These are phyloP conservation scores for Daldinia decipiens DNA, from an alignment of 495 filamentous ascomycete species.

Conservation along the genomic window DNA sequence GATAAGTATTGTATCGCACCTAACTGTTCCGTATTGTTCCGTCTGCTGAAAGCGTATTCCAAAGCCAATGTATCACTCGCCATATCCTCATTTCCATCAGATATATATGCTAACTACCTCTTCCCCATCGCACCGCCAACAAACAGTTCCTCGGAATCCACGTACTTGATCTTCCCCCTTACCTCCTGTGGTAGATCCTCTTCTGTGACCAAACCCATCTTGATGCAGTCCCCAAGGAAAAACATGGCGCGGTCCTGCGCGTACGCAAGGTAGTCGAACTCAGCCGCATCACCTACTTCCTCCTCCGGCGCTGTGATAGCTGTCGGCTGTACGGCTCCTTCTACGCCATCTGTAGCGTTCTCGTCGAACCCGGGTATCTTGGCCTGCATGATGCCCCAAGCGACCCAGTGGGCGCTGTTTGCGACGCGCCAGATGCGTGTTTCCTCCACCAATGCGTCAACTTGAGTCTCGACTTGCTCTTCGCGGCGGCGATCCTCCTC, in stretches of 20 bases:
- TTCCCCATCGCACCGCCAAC: not conserved
- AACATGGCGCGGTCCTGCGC: constrained; percentile 89
- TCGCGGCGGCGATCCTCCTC: constrained; percentile 71
- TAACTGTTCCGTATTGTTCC: not conserved
- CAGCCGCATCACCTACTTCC: constrained; percentile 59
- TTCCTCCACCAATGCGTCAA: constrained; percentile 77
- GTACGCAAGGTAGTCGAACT: constrained; percentile 93
- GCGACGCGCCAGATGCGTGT: constrained; percentile 85
- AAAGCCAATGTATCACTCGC: not conserved
- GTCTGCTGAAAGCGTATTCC: not conserved
- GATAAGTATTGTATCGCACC: not conserved
- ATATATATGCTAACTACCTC: not conserved
- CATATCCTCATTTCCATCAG: not conserved
- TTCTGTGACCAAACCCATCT: constrained; percentile 71
- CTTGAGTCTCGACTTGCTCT: constrained; percentile 67
- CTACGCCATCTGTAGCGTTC: constrained; percentile 4
- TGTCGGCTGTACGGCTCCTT: constrained; percentile 21
- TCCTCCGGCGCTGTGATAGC: constrained; percentile 47
- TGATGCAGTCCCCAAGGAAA: constrained; percentile 89
- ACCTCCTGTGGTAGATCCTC: constrained; percentile 78
- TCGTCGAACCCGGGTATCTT: constrained; percentile 71
- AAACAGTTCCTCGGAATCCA: constrained; percentile 53
- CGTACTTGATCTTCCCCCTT: constrained; percentile 66
- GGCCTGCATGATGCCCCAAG: constrained; percentile 96
- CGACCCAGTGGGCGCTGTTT: constrained; percentile 90